Evolutionary conservation across 2,329 filamentous ascomycete species (phyloP).

Genomic region (Lecanicillium sp.): DNA sequence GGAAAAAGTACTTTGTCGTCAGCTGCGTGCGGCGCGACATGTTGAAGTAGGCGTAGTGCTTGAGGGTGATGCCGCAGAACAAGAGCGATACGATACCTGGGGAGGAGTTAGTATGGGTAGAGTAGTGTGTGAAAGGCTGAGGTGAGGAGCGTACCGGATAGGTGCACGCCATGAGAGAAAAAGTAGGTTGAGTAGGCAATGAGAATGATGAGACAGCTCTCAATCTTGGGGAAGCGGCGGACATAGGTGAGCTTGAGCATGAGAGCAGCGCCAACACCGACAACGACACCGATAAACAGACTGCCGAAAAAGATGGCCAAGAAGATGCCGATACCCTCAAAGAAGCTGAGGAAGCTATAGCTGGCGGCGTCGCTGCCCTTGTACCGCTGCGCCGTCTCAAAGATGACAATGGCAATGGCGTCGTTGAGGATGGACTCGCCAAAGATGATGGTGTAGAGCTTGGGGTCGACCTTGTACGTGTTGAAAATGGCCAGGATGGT

Average conservation of each 20-base stretch:
- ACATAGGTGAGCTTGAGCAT: slow-evolving; percentile 93
- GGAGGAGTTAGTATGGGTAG: not conserved
- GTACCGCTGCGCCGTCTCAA: slow-evolving; percentile 94
- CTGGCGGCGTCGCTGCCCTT: slow-evolving; percentile 65
- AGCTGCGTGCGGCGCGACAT: slow-evolving; percentile 97
- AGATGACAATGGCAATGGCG: slow-evolving; percentile 95
- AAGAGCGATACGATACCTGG: slow-evolving; percentile 89
- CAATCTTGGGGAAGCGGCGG: slow-evolving; percentile 86
- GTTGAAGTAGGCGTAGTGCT: slow-evolving; percentile 99
- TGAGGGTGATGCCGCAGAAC: slow-evolving; percentile 96
- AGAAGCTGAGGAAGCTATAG: slow-evolving; percentile 71
- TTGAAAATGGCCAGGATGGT: slow-evolving; percentile 99
- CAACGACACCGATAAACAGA: slow-evolving; percentile 76
- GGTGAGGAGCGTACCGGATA: slow-evolving; percentile 68
- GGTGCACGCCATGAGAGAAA: slow-evolving; percentile 89
- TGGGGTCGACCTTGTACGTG: slow-evolving; percentile 97
- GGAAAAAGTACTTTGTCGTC: slow-evolving; percentile 96
- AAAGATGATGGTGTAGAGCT: slow-evolving; percentile 97
- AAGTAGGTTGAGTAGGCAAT: slow-evolving; percentile 97
- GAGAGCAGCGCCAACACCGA: slow-evolving; percentile 81
- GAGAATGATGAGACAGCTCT: slow-evolving; percentile 88
- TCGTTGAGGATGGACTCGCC: slow-evolving; percentile 98
- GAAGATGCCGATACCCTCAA: slow-evolving; percentile 91
- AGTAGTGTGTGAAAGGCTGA: not conserved
- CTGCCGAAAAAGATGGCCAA: slow-evolving; percentile 94